Base-by-base conservation (phyloP, 2,329 filamentous ascomycete genomes). In the Ploettnerulaceae sp. region DNA sequence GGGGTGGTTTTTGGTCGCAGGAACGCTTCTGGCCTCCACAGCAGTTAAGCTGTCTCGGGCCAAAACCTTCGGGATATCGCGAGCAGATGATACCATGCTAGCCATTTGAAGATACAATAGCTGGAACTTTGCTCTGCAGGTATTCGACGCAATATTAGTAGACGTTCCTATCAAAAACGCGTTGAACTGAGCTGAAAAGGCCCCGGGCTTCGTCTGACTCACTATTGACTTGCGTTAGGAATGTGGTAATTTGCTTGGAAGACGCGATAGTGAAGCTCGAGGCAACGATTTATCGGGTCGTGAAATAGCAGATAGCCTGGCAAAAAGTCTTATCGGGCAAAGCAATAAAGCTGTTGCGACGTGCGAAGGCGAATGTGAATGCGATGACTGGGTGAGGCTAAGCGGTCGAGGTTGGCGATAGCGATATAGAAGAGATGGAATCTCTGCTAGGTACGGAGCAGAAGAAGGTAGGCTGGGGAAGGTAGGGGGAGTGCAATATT, bases 11-110 rank as follows among this genome's bases (percentile, higher is more conserved):
- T 77, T 77, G 36, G 52, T 51, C 18, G 48, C 51, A 75, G 76
- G 71, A 67, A 79, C 75, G 61, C 75, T 77, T 72, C 74, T 73
- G 68, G 77, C 77, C 75, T 78, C 79, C 81, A 82, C 79, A 81
- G 70, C 79, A 82, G 78, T 71, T 67, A 84, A 84, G 79, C 77
- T 79, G 79, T 84, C 79, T 82, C 78, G 77, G 73, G 69, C 64
- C 67, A 66, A 65, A 40, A 74, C 70, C 74, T 74, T 74, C 64
- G 73, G 74, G 70, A 81, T 82, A 76, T 81, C 78, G 76, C 78
- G 77, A 75, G 71, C 77, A 58, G 56, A 56, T 75, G 77, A 71
- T 75, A 76, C 74, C 79, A 79, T 76, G 67, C 71, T 74, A 75
- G 79, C 79, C 77, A 81, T 81, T 64, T 71, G 71, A 66, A 68